Percentiles rank a stretch among this genome's conserved stretches.
Evolutionary conservation across 2,329 filamentous ascomycete species (phyloP).

Genomic region (Aspergillus versicolor): DNA sequence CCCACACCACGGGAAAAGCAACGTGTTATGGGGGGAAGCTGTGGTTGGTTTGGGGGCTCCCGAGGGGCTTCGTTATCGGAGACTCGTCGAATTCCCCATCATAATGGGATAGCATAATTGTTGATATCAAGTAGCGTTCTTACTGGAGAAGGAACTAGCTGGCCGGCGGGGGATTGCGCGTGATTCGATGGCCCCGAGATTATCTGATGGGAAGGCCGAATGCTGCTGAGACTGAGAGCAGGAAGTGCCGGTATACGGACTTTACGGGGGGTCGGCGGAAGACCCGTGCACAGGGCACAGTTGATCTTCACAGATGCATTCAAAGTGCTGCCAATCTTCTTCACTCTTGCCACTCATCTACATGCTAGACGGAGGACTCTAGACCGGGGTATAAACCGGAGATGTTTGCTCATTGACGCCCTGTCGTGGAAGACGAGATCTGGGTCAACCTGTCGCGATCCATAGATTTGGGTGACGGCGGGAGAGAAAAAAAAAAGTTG

Average conservation of each 20-base stretch:
- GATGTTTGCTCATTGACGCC: neutral
- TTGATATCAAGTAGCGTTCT: neutral
- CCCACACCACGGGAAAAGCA: constrained; percentile 14
- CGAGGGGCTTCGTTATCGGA: constrained; percentile 10
- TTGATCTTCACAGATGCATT: neutral
- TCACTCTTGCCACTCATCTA: neutral
- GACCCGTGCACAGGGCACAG: neutral
- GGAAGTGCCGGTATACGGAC: constrained; percentile 11
- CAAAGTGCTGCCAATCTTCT: neutral
- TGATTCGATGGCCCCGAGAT: neutral
- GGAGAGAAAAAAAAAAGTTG: neutral
- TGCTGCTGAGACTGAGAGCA: neutral
- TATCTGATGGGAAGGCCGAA: constrained; percentile 5
- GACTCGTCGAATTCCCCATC: neutral
- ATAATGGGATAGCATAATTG: constrained; percentile 9
- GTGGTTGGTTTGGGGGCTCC: constrained; percentile 31
- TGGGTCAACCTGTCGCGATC: neutral
- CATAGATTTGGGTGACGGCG: constrained; percentile 5
- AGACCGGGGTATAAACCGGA: neutral
- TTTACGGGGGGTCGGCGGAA: neutral
- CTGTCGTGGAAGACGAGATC: neutral
- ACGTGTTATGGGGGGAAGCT: constrained; percentile 26
- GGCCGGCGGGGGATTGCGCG: neutral
- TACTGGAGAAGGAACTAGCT: neutral
- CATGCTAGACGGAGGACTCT: neutral